Base-by-base conservation (phyloP, 768 basidiomycete species). In the Tephrocybe sp. region DNA sequence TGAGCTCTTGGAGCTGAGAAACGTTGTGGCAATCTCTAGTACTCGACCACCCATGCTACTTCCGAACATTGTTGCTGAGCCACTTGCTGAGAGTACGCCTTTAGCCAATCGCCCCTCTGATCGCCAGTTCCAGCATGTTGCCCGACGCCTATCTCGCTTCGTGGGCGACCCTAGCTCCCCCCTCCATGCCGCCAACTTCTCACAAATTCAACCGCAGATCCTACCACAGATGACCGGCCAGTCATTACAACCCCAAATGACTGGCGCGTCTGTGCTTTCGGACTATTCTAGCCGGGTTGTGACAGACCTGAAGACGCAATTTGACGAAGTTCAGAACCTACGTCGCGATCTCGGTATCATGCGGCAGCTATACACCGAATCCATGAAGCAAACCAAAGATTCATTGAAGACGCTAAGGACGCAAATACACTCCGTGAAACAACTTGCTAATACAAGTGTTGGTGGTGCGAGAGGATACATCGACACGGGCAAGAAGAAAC, bases 321-420 rank as follows among this genome's bases (percentile, higher is more conserved):
- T 94, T 62, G 92, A 96, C 67, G 94, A 97, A 62, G 87, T 98
- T 12, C 93, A 95, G 65, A 90, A 91, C 61, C 76, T 99, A 16
- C 87, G 97, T 11, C 84, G 95, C 1, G 97, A 98, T 63, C 76
- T 99, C 6, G 94, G 90, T 0, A 80, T 91, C 60, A 92, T 97
- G 85, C 83, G 94, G 3, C 96, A 98, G 70, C 73, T 97, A 22
- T 98, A 99, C 68, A 86, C 85, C 26, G 92, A 96, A 59, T 98
- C 98, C 65, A 87, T 93, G 78, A 85, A 84, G 60, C 82, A 87
- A 65, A 97, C 96, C 14, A 95, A 96, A 69, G 87, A 87, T 11
- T 85, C 90, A 4, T 79, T 98, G 36, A 78, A 77, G 12, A 75
- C 83, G 22, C 74, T 98, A 20, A 87, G 92, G 5, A 76, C 78